Base-by-base conservation (phyloP, 352 stramenopile species). In the Phytophthora quininea region DNA sequence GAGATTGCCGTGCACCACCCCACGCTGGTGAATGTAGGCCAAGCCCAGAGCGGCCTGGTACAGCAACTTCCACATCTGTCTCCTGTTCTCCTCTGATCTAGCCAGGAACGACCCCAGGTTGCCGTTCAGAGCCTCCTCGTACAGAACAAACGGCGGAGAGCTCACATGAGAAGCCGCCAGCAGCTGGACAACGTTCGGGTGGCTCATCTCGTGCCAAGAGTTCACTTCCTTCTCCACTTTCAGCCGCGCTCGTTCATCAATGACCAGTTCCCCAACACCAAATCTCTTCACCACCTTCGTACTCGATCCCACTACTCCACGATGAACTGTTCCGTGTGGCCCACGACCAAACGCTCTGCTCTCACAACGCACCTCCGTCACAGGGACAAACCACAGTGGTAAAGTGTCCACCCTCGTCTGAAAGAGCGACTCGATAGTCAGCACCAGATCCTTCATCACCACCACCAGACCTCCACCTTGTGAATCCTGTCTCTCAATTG, bases 131-230 rank as follows among this genome's bases (percentile, higher is more conserved):
- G 63, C 60, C n/a, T 77, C 57, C 49, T 80, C 61, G 43, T 46
- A 70, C 1, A 77, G 53, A 0, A 77, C 47, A 5, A 73, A 66
- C 11, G 64, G 58, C 1, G 64, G 61, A 0, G 49, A 58, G 14
- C 50, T 64, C 5, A 79, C 71, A 32, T 79, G 64, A 2, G 51
- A 79, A 0, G 67, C 74, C 2, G 50, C 64, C 19, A 69, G 58
- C 46, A 82, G 64, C 46, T 72, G 70, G 31, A 76, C 14, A 11
- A 82, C 58, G 45, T 79, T 64, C 3, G 67, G 71, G 29, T 82
- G 71, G n/a, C 64, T 54, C 10, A 79, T 35, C 2, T 47, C 4
- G 24, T 49, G 35, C 45, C 49, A 74, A 19, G 32, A 35, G 38
- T 35, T 50, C 24, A 48, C 38, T 52, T 33, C 50, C 24, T 19